Evolutionary conservation across 345 rosid species (phyloP).

Genomic region (Eucalyptus brandiana): DNA sequence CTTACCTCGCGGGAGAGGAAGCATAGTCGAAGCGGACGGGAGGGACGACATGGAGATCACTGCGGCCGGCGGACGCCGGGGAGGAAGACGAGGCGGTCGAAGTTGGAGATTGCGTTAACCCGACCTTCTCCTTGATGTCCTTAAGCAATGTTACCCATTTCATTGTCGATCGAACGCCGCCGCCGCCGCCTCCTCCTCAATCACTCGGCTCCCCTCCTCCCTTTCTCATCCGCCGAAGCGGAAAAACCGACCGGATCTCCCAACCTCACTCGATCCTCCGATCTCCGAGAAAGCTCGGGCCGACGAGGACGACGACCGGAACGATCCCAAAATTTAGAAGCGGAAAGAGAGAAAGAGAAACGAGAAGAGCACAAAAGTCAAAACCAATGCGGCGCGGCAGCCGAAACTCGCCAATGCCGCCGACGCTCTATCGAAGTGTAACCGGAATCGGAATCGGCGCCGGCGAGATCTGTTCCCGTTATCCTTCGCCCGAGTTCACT

Average conservation of each 20-base stretch:
- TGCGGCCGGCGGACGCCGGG: constrained; percentile 23
- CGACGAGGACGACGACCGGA: not conserved
- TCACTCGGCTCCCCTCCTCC: not conserved
- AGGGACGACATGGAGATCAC: constrained; percentile 27
- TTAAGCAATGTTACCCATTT: constrained; percentile 98
- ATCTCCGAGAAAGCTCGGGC: not conserved
- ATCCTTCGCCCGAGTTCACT: not conserved
- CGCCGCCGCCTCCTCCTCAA: not conserved
- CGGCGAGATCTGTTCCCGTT: not conserved
- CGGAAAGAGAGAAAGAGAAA: not conserved
- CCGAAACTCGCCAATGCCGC: not conserved
- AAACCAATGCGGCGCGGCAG: not conserved
- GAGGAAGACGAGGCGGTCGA: constrained; percentile 41
- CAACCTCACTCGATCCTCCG: not conserved
- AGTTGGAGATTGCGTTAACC: constrained; percentile 71
- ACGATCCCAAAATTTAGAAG: not conserved
- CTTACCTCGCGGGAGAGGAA: constrained; percentile 63
- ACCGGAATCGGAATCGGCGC: not conserved
- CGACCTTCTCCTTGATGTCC: constrained; percentile 97
- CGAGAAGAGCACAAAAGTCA: not conserved
- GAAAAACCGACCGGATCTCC: not conserved
- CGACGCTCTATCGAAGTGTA: not conserved
- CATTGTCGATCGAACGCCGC: constrained; percentile 21
- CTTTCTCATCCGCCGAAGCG: not conserved
- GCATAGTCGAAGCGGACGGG: constrained; percentile 19